Base-by-base conservation (phyloP, 2,329 filamentous ascomycete genomes). In the Pyrenochaeta sp. region DNA sequence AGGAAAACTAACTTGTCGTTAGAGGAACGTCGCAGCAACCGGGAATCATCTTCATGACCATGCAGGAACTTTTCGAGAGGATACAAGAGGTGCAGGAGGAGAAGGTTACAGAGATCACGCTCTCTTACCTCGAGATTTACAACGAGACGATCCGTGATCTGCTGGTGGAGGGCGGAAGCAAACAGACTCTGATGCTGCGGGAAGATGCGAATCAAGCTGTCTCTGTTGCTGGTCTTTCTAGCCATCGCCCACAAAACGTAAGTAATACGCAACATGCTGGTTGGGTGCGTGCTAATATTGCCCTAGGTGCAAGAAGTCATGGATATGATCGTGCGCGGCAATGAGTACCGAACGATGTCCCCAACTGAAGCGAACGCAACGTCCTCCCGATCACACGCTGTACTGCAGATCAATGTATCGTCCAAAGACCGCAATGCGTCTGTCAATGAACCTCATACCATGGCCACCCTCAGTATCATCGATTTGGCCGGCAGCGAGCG, bases 101-200 rank as follows among this genome's bases (percentile, higher is more conserved):
- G 59, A 98, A 97, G 79, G 84, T 88, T 28, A 95, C 93, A 3
- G 95, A 98, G 72, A 83, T 99, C 52, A 92, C 93, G 0, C 86
- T 99, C 15, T 97, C 93, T 0, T 99, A 98, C 72, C 85, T 99
- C 37, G 95, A 99, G 76, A 99, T 99, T 64, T 99, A 99, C 84
- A 99, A 99, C 76, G 95, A 99, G 81, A 97, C 93, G 0, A 99
- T 99, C 71, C 91, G 95, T 51, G 95, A 99, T 80, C 81, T 99
- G 72, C 84, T 99, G 43, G 90, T 95, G n/a, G 90, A 92, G 0
- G 90, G 90, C 25, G 91, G 90, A 37, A 91, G 89, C 78, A 95
- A 93, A 79, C 86, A 88, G 65, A 91, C 92, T 2, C 80, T 99
- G 64, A 97, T 95, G 89, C 85, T 99, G 40, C 90, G 95, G 47